Evolutionary conservation across 176 grass and related monocot species (phyloP).

Genomic region (Cenchrus purpureus): DNA sequence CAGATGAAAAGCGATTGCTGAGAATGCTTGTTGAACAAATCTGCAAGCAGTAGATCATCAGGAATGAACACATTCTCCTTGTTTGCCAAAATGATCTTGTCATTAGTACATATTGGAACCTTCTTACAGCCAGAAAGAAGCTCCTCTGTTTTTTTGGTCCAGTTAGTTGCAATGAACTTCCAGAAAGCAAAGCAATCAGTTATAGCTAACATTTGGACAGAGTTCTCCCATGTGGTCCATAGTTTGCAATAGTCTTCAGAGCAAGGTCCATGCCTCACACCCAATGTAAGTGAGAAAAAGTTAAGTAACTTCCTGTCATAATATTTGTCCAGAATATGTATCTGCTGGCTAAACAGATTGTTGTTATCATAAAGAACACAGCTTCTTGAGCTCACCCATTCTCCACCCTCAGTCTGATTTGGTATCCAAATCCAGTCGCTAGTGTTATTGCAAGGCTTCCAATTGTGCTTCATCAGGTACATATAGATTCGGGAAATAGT

Average conservation of each 20-base stretch:
- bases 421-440: conserved; percentile 70
- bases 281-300: conserved; percentile 50
- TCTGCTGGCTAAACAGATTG: conserved; percentile 49
- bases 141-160: conserved; percentile 33
- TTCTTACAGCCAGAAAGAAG: conserved; percentile 46
- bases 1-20: conserved; percentile 59
- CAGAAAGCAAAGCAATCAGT: conserved; percentile 66
- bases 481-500: conserved; percentile 63
- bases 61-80: conserved; percentile 68
- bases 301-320: conserved; percentile 51
- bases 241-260: conserved; percentile 53
- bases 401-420: conserved; percentile 25
- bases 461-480: conserved; percentile 51
- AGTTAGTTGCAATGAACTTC: conserved; percentile 55
- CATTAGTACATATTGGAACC: conserved; percentile 46
- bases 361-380: conserved; percentile 58
- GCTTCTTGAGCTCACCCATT: conserved; percentile 57
- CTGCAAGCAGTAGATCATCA: conserved; percentile 65
- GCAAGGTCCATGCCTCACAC: conserved; percentile 46
- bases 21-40: conserved; percentile 53
- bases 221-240: conserved; percentile 65
- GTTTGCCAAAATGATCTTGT: conserved; percentile 44
- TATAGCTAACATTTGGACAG: neutral
- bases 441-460: conserved; percentile 35
- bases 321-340: conserved; percentile 60